phyloP scores from a whole-genome alignment of 768 basidiomycete genomes.

The Trichaptum fuscoviolaceum region DNA sequence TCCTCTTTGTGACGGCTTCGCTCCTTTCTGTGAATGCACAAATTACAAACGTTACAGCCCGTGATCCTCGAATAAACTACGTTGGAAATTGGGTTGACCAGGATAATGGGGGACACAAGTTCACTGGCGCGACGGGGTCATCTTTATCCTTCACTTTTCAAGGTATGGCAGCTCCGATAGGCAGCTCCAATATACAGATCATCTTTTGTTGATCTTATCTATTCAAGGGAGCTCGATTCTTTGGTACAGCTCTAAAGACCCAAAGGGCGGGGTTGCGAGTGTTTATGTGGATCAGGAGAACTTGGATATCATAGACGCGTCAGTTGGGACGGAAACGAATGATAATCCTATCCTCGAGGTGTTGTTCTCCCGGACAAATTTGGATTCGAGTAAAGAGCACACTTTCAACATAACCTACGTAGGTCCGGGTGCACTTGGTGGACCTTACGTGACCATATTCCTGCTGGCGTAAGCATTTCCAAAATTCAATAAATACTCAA shows the following conservation, averaged over 20 bases:
- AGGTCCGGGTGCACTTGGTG: background rate
- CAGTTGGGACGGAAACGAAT: background rate
- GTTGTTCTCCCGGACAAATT: background rate
- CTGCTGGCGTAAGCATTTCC: background rate
- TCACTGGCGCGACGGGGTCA: background rate
- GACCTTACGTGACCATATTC: background rate
- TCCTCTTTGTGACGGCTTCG: background rate
- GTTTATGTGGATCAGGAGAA: background rate
- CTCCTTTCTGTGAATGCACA: background rate
- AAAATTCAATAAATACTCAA: background rate
- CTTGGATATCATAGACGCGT: background rate
- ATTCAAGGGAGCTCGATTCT: background rate
- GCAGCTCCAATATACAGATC: background rate
- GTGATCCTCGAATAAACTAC: constrained; percentile 4
- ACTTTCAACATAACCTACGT: constrained; percentile 1
- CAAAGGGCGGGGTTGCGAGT: background rate
- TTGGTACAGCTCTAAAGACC: background rate
- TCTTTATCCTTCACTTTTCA: constrained; percentile 5
- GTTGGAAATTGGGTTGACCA: constrained; percentile 4
- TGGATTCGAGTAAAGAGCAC: constrained; percentile 4
- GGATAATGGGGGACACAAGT: constrained; percentile 4
- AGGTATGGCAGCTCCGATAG: background rate
- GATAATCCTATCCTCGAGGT: constrained; percentile 2
- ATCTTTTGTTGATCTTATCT: background rate
- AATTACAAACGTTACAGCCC: background rate